These are phyloP conservation scores for Albifimbria verrucaria DNA, from an alignment of 2,329 filamentous ascomycete species.

Conservation along the genomic window DNA sequence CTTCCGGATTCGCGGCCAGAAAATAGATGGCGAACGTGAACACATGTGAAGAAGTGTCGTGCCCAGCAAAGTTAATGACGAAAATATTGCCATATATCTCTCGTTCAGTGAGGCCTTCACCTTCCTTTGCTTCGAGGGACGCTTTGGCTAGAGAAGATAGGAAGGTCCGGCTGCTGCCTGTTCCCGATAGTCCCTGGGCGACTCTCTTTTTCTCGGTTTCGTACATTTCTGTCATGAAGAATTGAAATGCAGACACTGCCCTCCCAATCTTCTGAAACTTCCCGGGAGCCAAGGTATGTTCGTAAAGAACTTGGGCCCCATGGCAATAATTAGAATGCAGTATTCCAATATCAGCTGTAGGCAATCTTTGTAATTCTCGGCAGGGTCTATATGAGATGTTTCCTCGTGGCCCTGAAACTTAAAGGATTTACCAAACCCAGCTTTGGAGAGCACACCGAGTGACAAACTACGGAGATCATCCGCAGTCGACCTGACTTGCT, in stretches of 20 bases:
- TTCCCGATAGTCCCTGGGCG: neutral
- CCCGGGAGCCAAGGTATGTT: slow-evolving; percentile 8
- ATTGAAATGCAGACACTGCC: neutral
- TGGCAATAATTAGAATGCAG: slow-evolving; percentile 14
- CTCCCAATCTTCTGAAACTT: neutral
- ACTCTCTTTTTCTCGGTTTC: neutral
- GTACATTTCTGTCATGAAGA: neutral
- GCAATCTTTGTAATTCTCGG: slow-evolving; percentile 4
- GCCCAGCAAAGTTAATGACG: slow-evolving; percentile 46
- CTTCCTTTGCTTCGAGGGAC: slow-evolving; percentile 9
- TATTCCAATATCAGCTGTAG: slow-evolving; percentile 15
- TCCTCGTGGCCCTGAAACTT: slow-evolving; percentile 5
- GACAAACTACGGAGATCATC: slow-evolving; percentile 14
- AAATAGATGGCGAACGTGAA: slow-evolving; percentile 39
- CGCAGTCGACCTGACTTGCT: slow-evolving; percentile 10
- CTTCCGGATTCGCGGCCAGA: slow-evolving; percentile 38
- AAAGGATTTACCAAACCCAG: slow-evolving; percentile 16
- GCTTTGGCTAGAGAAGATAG: slow-evolving; percentile 17
- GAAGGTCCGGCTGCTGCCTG: slow-evolving; percentile 10
- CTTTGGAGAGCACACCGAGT: slow-evolving; percentile 16
- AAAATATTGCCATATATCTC: slow-evolving; percentile 50
- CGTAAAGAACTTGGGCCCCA: slow-evolving; percentile 14
- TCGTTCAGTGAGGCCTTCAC: slow-evolving; percentile 26
- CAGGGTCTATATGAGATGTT: slow-evolving; percentile 9
- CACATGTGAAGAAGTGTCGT: slow-evolving; percentile 47